phyloP scores from a whole-genome alignment of 2,329 filamentous ascomycete genomes.

The Cryoendolithus antarcticus region DNA sequence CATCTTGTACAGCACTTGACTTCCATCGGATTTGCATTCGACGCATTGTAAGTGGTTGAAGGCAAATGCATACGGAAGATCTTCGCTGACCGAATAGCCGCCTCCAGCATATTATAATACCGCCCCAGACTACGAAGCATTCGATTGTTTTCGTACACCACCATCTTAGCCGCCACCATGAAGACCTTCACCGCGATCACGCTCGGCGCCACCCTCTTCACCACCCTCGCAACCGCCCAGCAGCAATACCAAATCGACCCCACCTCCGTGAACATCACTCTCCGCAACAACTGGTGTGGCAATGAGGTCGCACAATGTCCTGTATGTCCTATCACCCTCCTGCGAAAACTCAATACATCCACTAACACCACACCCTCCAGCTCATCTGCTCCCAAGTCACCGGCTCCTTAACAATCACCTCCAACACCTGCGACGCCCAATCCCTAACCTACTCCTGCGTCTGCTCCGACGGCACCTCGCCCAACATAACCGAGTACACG shows the following conservation, averaged over 20 bases:
- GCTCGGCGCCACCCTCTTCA: constrained; percentile 35
- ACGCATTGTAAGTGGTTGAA: no score
- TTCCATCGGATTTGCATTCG: no score
- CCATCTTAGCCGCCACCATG: constrained; percentile 23
- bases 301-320: constrained; percentile 54
- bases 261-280: constrained; percentile 38
- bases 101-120: no score
- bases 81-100: no score
- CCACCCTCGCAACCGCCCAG: constrained; percentile 39
- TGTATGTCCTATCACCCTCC: constrained; percentile 17
- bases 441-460: constrained; percentile 58
- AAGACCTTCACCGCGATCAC: constrained; percentile 39
- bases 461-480: constrained; percentile 52
- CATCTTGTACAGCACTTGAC: no score
- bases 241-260: constrained; percentile 52
- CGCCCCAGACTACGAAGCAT: no score
- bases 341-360: neutral
- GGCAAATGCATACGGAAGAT: no score
- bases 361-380: constrained; percentile 1
- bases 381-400: constrained; percentile 53
- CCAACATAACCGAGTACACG: constrained; percentile 66
- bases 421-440: constrained; percentile 58
- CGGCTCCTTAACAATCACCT: constrained; percentile 30
- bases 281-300: constrained; percentile 45
- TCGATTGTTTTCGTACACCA: no score